phyloP scores from a whole-genome alignment of 2,329 filamentous ascomycete genomes.

The Neoarthrinium moseri region DNA sequence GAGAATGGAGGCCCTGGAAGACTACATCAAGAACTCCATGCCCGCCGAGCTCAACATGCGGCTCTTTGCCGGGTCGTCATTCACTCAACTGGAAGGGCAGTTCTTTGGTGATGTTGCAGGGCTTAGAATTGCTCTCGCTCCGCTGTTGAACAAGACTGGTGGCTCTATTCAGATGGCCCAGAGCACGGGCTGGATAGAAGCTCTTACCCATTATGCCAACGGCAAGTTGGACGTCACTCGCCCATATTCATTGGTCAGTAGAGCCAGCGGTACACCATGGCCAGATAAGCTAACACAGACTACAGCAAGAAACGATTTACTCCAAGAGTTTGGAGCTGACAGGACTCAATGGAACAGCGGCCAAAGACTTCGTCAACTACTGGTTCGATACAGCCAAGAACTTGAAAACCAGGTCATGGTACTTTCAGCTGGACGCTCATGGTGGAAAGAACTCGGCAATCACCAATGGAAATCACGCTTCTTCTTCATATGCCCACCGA shows the following conservation, averaged over 20 bases:
- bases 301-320: constrained; percentile 40
- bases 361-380: constrained; percentile 36
- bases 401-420: constrained; percentile 35
- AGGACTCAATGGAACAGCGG: constrained; percentile 30
- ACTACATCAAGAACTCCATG: constrained; percentile 29
- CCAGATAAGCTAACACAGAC: constrained; percentile 12
- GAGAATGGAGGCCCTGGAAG: constrained; percentile 48
- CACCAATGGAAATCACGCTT: constrained; percentile 21
- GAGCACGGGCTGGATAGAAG: constrained; percentile 27
- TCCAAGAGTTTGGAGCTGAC: constrained; percentile 39
- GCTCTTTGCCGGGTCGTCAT: constrained; percentile 32
- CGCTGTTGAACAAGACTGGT: constrained; percentile 32
- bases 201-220: constrained; percentile 29
- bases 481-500: constrained; percentile 40
- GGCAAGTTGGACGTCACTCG: constrained; percentile 27
- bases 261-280: too few relatives aligned
- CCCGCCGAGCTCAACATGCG: constrained; percentile 41
- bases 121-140: constrained; percentile 29
- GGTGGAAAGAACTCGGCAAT: constrained; percentile 39
- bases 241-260: constrained; percentile 26
- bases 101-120: constrained; percentile 35
- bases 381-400: constrained; percentile 37
- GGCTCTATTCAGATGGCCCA: constrained; percentile 30
- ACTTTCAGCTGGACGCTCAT: constrained; percentile 40
- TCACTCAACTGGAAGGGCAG: constrained; percentile 35